These are phyloP conservation scores for Alternaria metachromatica DNA, from an alignment of 2,329 filamentous ascomycete genomes.

Conservation along the genomic window DNA sequence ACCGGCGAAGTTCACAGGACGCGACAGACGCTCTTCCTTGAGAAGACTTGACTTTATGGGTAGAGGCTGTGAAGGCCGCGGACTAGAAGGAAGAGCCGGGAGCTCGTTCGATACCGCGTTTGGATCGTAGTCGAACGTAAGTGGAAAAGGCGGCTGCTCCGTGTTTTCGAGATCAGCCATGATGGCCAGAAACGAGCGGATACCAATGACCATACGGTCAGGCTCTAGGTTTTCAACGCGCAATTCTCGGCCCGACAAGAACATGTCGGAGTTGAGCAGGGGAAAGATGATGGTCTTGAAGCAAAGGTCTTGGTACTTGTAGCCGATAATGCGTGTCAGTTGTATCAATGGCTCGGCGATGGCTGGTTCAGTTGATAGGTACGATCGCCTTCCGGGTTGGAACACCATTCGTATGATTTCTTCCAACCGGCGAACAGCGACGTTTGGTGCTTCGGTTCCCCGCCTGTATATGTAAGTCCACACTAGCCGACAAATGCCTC, in stretches of 20 bases:
- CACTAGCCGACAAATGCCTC: constrained; percentile 86
- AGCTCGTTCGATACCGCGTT: constrained; percentile 49
- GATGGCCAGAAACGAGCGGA: constrained; percentile 89
- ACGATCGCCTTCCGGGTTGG: constrained; percentile 78
- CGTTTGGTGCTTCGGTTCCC: constrained; percentile 72
- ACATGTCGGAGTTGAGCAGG: constrained; percentile 89
- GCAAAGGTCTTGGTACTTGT: constrained; percentile 90
- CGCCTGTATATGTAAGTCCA: constrained; percentile 92
- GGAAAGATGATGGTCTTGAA: constrained; percentile 94
- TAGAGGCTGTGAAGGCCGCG: constrained; percentile 40
- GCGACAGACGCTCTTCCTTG: constrained; percentile 70
- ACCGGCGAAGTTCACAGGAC: constrained; percentile 64
- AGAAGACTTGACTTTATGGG: constrained; percentile 48
- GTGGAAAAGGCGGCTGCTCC: constrained; percentile 84
- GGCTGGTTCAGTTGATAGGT: constrained; percentile 81
- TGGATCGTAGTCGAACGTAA: constrained; percentile 62
- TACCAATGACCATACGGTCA: constrained; percentile 96
- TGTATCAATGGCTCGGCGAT: constrained; percentile 91
- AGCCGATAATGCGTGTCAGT: constrained; percentile 92
- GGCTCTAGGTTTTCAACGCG: constrained; percentile 93
- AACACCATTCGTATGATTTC: constrained; percentile 87
- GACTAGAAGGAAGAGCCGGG: constrained; percentile 40
- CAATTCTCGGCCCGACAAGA: constrained; percentile 76
- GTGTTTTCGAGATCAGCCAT: constrained; percentile 92
- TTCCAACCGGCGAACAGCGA: constrained; percentile 79